A percentile compares a stretch with the other conserved stretches of the same genome.
Conservation (phyloP, 108 stramenopile species). For the Mediolabrus comicus region DNA sequence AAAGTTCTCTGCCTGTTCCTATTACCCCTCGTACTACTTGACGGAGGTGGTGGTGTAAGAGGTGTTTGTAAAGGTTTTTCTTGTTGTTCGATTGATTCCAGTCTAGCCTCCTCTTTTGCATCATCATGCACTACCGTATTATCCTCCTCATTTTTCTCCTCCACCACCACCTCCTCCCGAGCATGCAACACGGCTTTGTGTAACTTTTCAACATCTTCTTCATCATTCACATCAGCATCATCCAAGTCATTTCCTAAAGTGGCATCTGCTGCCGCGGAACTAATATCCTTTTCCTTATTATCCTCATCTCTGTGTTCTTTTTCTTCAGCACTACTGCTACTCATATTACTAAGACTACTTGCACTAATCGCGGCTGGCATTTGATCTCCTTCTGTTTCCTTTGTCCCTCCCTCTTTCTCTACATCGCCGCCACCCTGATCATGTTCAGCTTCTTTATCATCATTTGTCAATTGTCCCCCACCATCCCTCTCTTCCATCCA, state of each 20-base stretch:
- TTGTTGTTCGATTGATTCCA: background rate
- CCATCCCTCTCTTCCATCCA: constrained; percentile 14
- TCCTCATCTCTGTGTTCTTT: background rate
- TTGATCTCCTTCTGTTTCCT: constrained; percentile 10
- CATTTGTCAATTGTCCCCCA: background rate
- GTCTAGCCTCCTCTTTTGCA: constrained; percentile 11
- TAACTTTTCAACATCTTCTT: constrained; percentile 19
- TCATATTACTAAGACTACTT: background rate
- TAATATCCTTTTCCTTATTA: background rate
- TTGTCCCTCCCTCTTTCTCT: background rate
- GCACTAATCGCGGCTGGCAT: background rate
- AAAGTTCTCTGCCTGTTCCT: background rate
- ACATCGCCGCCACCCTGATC: background rate
- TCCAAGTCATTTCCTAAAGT: constrained; percentile 8
- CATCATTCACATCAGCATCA: constrained; percentile 23
- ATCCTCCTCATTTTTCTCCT: constrained; percentile 1
- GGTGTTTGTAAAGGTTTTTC: background rate
- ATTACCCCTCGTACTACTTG: background rate
- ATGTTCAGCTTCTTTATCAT: background rate
- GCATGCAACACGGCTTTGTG: constrained; percentile 10
- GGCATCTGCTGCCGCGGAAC: background rate
- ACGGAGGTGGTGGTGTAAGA: background rate
- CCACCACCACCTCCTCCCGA: background rate
- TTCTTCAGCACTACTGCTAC: background rate
- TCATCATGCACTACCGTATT: background rate